phyloP scores from a whole-genome alignment of 345 rosid genomes.

The Eucalyptus cloeziana region DNA sequence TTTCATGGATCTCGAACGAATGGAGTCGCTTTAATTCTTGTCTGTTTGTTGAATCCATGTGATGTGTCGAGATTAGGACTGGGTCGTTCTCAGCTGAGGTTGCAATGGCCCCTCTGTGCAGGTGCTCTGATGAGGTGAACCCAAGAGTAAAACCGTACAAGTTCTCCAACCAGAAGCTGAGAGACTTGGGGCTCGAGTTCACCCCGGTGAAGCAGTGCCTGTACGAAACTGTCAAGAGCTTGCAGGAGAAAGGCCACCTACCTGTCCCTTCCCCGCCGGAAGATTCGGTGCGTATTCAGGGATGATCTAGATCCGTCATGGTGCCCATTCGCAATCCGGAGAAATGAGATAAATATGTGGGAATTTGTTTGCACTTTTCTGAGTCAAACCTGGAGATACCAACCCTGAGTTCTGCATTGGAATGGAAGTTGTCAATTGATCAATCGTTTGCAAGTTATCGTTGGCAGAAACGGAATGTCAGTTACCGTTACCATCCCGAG shows the following conservation, averaged over 20 bases:
- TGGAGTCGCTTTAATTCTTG: not conserved
- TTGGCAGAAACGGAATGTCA: not conserved
- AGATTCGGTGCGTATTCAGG: constrained; percentile 11
- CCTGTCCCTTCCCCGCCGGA: constrained; percentile 34
- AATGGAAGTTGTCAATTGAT: not conserved
- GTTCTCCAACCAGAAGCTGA: constrained; percentile 70
- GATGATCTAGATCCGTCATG: not conserved
- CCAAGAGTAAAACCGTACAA: constrained; percentile 74
- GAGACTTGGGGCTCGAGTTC: constrained; percentile 72
- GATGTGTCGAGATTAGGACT: not conserved
- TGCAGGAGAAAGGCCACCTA: constrained; percentile 86
- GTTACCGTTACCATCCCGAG: not conserved
- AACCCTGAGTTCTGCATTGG: not conserved
- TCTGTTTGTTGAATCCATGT: not conserved
- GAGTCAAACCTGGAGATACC: not conserved
- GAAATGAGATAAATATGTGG: not conserved
- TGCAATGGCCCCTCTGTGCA: not conserved
- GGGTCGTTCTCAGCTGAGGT: not conserved
- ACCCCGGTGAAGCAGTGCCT: constrained; percentile 69
- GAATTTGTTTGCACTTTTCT: not conserved
- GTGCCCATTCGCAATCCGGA: not conserved
- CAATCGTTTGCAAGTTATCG: not conserved
- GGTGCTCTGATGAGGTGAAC: constrained; percentile 88
- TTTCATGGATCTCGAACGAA: not conserved
- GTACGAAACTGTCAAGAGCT: constrained; percentile 81